Evolutionary conservation across 2,329 filamentous ascomycete species (phyloP).

Genomic region (Phaeosphaeriaceae sp.): DNA sequence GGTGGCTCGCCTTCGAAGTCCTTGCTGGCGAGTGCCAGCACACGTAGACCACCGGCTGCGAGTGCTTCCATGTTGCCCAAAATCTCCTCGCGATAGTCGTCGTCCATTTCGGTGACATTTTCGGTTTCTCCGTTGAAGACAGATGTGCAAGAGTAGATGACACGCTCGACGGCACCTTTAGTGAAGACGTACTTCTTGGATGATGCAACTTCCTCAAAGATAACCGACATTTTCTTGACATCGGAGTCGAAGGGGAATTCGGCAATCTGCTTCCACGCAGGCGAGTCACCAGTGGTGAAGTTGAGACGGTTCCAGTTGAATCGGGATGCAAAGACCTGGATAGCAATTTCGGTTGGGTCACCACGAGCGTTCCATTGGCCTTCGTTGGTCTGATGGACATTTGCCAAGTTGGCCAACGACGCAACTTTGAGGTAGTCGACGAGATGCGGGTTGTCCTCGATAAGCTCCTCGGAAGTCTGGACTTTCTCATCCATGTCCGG

Average conservation of each 20-base stretch:
- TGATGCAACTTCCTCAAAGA: constrained; percentile 56
- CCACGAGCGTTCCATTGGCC: constrained; percentile 45
- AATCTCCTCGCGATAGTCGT: constrained; percentile 63
- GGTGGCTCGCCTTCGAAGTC: constrained; percentile 50
- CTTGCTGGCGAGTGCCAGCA: constrained; percentile 68
- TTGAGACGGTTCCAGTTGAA: constrained; percentile 65
- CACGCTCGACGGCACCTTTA: constrained; percentile 73
- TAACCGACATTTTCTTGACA: constrained; percentile 77
- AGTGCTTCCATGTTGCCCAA: constrained; percentile 72
- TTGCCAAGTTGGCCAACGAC: constrained; percentile 58
- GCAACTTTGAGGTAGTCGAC: constrained; percentile 43
- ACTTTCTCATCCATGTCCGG: constrained; percentile 37
- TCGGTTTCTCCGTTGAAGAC: constrained; percentile 62
- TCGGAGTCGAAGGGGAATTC: constrained; percentile 78
- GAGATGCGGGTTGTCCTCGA: constrained; percentile 36
- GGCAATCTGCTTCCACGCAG: constrained; percentile 52
- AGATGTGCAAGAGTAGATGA: constrained; percentile 57
- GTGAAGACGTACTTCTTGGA: constrained; percentile 61
- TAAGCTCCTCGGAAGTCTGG: constrained; percentile 27
- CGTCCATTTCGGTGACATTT: constrained; percentile 51
- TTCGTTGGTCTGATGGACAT: constrained; percentile 53
- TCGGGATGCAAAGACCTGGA: constrained; percentile 75
- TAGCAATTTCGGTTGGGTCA: constrained; percentile 70
- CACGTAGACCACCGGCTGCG: constrained; percentile 70
- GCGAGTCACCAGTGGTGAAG: constrained; percentile 45